A percentile compares a stretch with the other conserved stretches of the same genome.
phyloP scores from a whole-genome alignment of 768 basidiomycete genomes.

The Brasilioporus rufonigricans region DNA sequence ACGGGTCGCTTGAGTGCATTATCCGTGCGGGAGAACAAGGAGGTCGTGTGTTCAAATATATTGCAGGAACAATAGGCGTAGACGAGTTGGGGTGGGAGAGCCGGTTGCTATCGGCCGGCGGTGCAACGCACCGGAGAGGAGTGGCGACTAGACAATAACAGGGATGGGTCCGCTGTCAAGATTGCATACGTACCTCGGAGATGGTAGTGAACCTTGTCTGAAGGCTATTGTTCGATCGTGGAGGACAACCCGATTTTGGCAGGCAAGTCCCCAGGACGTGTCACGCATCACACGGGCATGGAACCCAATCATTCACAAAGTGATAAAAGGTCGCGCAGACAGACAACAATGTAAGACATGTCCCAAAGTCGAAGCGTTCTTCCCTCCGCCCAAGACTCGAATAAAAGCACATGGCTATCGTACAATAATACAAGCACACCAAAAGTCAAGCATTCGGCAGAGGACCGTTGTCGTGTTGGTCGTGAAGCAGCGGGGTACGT shows the following conservation, averaged over 20 bases:
- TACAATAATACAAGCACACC: slow-evolving; percentile 26
- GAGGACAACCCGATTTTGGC: slow-evolving; percentile 10
- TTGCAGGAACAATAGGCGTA: slow-evolving; percentile 27
- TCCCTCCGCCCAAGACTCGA: neutral
- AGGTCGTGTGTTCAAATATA: slow-evolving; percentile 10
- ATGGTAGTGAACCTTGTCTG: slow-evolving; percentile 28
- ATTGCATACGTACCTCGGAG: slow-evolving; percentile 30
- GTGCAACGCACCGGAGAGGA: neutral
- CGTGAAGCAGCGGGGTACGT: slow-evolving; percentile 34
- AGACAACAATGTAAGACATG: slow-evolving; percentile 8
- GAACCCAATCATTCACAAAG: slow-evolving; percentile 21
- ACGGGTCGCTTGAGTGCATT: neutral
- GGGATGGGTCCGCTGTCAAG: slow-evolving; percentile 10
- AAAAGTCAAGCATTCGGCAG: slow-evolving; percentile 11
- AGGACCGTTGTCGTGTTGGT: slow-evolving; percentile 11
- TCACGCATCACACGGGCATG: slow-evolving; percentile 6
- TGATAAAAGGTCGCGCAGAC: slow-evolving; percentile 18
- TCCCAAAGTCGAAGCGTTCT: slow-evolving; percentile 2
- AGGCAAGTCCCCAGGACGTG: neutral
- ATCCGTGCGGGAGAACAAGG: slow-evolving; percentile 4
- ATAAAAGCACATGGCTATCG: slow-evolving; percentile 14
- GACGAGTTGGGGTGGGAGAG: slow-evolving; percentile 16
- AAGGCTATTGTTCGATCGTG: slow-evolving; percentile 26
- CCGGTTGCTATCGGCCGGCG: slow-evolving; percentile 14
- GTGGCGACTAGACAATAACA: slow-evolving; percentile 23